A percentile compares a stretch with the other conserved stretches of the same genome.
phyloP scores from a whole-genome alignment of 2,329 filamentous ascomycete species.

The Sordariomycetes sp. region DNA sequence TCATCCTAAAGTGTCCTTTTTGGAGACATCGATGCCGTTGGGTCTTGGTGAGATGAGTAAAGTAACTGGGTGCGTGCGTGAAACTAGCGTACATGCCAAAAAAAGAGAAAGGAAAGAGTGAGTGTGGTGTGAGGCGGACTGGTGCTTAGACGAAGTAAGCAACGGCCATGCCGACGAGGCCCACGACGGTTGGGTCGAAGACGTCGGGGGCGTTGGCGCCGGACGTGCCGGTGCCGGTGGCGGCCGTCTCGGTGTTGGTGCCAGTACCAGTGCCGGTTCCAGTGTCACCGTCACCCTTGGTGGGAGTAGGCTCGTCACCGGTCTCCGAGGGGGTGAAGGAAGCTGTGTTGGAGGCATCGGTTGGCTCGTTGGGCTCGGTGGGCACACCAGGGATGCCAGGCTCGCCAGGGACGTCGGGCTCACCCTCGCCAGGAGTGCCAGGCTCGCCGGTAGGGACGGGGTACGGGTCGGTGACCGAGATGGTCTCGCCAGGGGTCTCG shows the following conservation, averaged over 20 bases:
- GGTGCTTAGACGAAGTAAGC: constrained; percentile 15
- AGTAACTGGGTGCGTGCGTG: neutral
- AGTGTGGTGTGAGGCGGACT: neutral
- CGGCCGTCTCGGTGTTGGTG: constrained; percentile 13
- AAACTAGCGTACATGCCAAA: neutral
- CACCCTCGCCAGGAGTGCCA: constrained; percentile 1
- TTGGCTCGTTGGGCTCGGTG: too few species aligned
- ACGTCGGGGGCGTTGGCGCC: constrained; percentile 10
- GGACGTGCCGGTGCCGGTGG: constrained; percentile 15
- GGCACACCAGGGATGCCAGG: neutral
- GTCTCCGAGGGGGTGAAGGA: neutral
- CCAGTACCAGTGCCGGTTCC: constrained; percentile 8
- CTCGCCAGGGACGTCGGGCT: neutral
- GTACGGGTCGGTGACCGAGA: neutral
- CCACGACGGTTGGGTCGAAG: constrained; percentile 14
- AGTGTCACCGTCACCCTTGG: constrained; percentile 5
- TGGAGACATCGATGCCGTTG: neutral
- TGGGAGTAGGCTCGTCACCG: neutral
- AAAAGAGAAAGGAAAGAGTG: too few species aligned
- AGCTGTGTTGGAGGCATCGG: neutral
- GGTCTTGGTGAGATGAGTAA: neutral
- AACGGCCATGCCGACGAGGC: constrained; percentile 14
- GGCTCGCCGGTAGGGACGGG: constrained; percentile 2
- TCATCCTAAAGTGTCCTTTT: too few species aligned
- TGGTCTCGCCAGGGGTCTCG: constrained; percentile 2